Base-by-base conservation (phyloP, 371 early-diverging fungal species). In the Quaeritorhiza haematococci region DNA sequence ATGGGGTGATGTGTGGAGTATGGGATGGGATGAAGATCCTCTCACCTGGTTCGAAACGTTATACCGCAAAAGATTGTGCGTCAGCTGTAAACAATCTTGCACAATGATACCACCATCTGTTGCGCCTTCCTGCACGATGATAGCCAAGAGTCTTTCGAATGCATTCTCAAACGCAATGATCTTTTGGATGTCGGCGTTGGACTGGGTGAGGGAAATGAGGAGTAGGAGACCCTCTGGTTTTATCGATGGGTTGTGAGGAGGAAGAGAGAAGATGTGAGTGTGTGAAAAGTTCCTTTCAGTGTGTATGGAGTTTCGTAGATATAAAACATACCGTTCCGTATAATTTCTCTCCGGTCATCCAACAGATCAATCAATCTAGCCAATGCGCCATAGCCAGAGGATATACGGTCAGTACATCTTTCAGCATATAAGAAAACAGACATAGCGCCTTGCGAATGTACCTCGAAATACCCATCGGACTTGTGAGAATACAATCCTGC, bases 141-240 rank as follows among this genome's bases (percentile, higher is more conserved):
- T 88, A 1, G 79, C 78, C 50, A 96, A 72, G 30, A 95, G 67
- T 19, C 87, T 80, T 59, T 96, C 97, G 74, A 98, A 96, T 4
- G 94, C 92, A 62, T 89, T 93, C 64, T 96, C 94, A 68, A 98
- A 98, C 3, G 96, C 95, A 45, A 96, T 89, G 57, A 98, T 91
- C 75, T 98, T 96, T 73, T 98, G 97, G 27, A 98, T 87, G 44
- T 96, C 97, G 30, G 94, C 88, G 69, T 94, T 94, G 38, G 77
- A 82, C 53, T 85, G 81, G 6, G 96, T 94, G 55, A 98, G 76
- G 0, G 89, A 78, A 42, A 92, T 93, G 62, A 98, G 61, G 32
- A 98, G 67, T 53, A 94, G 69, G 26, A 98, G 70, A 1, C 92
- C 92, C 84, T 96, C 94, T 92, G 43, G 21, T 33, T 45, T 21